Conservation (phyloP, 148 eudicot genomes). For the Fallopia convolvulus region DNA sequence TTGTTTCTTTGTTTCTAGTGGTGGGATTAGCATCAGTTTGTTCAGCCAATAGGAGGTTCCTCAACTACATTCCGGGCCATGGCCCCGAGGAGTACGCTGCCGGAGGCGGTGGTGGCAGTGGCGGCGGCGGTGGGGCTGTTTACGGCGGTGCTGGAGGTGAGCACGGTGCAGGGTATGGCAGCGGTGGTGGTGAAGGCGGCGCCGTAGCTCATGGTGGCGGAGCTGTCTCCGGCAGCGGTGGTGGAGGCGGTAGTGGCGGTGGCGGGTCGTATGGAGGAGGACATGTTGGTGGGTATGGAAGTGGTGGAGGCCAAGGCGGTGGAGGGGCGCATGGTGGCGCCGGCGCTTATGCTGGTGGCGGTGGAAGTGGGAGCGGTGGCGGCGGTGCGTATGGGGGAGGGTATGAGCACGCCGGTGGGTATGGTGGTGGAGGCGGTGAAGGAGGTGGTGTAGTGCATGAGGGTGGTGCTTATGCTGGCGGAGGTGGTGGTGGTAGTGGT, state of each 20-base stretch:
- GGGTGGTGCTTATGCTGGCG: slow-evolving; percentile 19
- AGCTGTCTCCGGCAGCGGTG: neutral
- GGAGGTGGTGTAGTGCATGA: slow-evolving; percentile 21
- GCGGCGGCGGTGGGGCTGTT: slow-evolving; percentile 13
- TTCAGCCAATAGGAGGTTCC: slow-evolving; percentile 8
- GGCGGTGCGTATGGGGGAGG: slow-evolving; percentile 24
- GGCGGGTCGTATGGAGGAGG: slow-evolving; percentile 19
- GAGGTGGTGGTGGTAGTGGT: slow-evolving; percentile 30
- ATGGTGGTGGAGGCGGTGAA: slow-evolving; percentile 24
- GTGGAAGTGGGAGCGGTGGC: slow-evolving; percentile 34
- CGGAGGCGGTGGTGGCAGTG: slow-evolving; percentile 31
- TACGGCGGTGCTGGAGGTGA: slow-evolving; percentile 24
- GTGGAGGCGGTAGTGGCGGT: slow-evolving; percentile 23
- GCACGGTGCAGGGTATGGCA: slow-evolving; percentile 23
- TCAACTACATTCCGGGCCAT: slow-evolving; percentile 3
- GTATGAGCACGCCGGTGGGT: slow-evolving; percentile 20
- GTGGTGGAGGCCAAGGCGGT: slow-evolving; percentile 12
- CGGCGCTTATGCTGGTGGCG: slow-evolving; percentile 24
- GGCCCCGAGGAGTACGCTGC: slow-evolving; percentile 16
- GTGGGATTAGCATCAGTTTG: neutral
- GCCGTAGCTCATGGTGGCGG: slow-evolving; percentile 15
- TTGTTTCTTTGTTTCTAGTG: neutral
- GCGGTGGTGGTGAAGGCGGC: slow-evolving; percentile 22
- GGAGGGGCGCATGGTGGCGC: slow-evolving; percentile 7
- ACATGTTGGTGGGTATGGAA: slow-evolving; percentile 16